phyloP scores from a whole-genome alignment of 2,329 filamentous ascomycete species.

The Aspergillus cejpii region DNA sequence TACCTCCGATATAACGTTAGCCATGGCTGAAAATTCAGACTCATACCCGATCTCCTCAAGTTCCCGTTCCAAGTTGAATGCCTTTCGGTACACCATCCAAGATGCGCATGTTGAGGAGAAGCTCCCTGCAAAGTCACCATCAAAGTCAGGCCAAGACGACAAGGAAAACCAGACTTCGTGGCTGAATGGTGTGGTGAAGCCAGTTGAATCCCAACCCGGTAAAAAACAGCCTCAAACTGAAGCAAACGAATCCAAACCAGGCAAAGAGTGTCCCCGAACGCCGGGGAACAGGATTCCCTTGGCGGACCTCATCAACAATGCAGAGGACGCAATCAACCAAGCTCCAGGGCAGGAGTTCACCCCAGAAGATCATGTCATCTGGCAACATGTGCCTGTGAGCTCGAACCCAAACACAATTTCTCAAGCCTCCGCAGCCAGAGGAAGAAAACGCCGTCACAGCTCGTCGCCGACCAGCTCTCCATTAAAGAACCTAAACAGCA shows the following conservation, averaged over 20 bases:
- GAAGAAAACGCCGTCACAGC: conserved; percentile 63
- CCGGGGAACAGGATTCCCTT: conserved; percentile 54
- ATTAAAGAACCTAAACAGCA: conserved; percentile 39
- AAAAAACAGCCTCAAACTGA: conserved; percentile 17
- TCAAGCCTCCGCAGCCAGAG: conserved; percentile 42
- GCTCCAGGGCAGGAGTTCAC: conserved; percentile 46
- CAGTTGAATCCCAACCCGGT: conserved; percentile 16
- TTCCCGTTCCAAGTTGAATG: conserved; percentile 50
- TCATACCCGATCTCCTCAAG: conserved; percentile 43
- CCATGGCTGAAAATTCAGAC: conserved; percentile 23
- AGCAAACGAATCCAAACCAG: conserved; percentile 22
- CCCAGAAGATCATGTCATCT: conserved; percentile 56
- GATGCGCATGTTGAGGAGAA: conserved; percentile 21
- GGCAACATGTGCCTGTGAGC: conserved; percentile 47
- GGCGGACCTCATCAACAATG: conserved; percentile 56
- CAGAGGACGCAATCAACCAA: conserved; percentile 49
- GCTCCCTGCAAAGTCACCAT: conserved; percentile 18
- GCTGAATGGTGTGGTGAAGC: conserved; percentile 30
- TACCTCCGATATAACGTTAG: conserved; percentile 12
- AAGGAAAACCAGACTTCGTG: conserved; percentile 42
- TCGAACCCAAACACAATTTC: conserved; percentile 42
- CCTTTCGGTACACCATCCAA: conserved; percentile 46
- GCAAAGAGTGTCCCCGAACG: conserved; percentile 48
- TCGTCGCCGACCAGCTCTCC: conserved; percentile 68
- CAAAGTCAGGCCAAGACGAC: conserved; percentile 30